Conservation (phyloP, 1,284 basidiomycete genomes). For the Hypsizygus ulmarius region DNA sequence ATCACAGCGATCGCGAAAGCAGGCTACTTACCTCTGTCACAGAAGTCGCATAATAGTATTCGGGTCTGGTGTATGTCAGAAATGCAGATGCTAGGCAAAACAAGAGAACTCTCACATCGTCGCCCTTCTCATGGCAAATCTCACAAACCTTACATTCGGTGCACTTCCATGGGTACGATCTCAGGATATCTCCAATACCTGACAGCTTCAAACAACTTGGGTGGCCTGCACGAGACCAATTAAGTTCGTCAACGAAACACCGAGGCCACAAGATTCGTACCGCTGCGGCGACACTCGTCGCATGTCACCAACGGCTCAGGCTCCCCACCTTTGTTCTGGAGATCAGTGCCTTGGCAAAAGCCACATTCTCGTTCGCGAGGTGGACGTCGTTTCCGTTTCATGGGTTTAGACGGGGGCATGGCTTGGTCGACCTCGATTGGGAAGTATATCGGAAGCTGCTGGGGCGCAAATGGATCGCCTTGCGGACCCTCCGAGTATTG, state of each 20-base stretch:
- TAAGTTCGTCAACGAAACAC: constrained; percentile 7
- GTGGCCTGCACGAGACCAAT: constrained; percentile 52
- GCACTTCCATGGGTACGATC: constrained; percentile 85
- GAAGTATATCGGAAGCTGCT: constrained; percentile 49
- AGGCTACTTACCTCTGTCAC: constrained; percentile 73
- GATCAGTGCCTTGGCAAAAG: constrained; percentile 62
- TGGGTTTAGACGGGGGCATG: constrained; percentile 39
- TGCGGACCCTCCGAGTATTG: constrained; percentile 71
- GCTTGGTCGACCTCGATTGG: constrained; percentile 40
- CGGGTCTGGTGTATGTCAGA: constrained; percentile 51
- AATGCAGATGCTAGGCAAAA: constrained; percentile 6
- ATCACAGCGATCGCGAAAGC: constrained; percentile 10
- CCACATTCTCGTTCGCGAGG: constrained; percentile 61
- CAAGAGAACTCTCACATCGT: constrained; percentile 71
- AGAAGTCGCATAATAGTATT: constrained; percentile 91
- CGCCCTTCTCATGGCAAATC: constrained; percentile 80
- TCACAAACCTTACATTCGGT: constrained; percentile 94
- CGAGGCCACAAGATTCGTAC: constrained; percentile 23
- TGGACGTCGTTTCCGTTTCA: constrained; percentile 53
- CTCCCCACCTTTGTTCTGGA: constrained; percentile 51
- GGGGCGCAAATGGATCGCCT: constrained; percentile 76
- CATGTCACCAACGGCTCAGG: constrained; percentile 70
- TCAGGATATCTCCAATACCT: constrained; percentile 50
- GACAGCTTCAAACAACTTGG: constrained; percentile 72
- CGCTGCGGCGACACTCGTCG: constrained; percentile 59